Evolutionary conservation across 2,329 filamentous ascomycete species (phyloP), one percentile per base, ranked within the genome.

Genomic region (Aspergillus bombycis): DNA sequence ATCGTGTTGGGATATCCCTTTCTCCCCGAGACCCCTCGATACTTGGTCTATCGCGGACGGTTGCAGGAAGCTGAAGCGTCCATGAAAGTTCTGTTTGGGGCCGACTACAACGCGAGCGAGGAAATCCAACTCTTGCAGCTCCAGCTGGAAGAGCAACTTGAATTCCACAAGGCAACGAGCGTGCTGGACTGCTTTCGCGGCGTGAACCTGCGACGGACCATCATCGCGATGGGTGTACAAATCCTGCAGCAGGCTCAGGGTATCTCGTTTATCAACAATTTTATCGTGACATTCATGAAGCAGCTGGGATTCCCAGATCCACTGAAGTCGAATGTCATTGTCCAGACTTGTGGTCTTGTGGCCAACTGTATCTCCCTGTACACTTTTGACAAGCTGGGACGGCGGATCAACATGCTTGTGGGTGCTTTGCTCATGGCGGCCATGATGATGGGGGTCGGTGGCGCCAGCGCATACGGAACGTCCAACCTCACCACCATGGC

Each of bases 271-370:
- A 41, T 62, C 11, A 26, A 32, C 38, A 65, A 58, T 43, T 72
- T 56, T 62, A 62, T 36, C 43, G 62, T 38, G 59, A 62, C 59
- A 38, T 66, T 64, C 43, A 56, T 66, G 21, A 54, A 66, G 19
- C 55, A 66, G 21, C 36, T 62, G 32, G 63, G 63, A 14, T 60
- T 65, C 32, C 38, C 34, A 28, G 52, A 62, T 12, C 41, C 54
- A 10, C 45, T 62, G n/a, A 50, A 61, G 52, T 48, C 61, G 26
- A 32, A 58, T 2, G 52, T 56, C 14, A 41, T 61, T 5, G 53
- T 57, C 3, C 57, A 57, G 14, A 28, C 57, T 5, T 52, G 60
- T 14, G 55, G 55, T 10, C 26, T 45, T 2, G 55, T 30, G 21
- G 55, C 36, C 9, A 57, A 57, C 23, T 21, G 45, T 11, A 19